Conservation (phyloP, 2,329 filamentous ascomycete genomes). For the Dactylellina parvicollis region DNA sequence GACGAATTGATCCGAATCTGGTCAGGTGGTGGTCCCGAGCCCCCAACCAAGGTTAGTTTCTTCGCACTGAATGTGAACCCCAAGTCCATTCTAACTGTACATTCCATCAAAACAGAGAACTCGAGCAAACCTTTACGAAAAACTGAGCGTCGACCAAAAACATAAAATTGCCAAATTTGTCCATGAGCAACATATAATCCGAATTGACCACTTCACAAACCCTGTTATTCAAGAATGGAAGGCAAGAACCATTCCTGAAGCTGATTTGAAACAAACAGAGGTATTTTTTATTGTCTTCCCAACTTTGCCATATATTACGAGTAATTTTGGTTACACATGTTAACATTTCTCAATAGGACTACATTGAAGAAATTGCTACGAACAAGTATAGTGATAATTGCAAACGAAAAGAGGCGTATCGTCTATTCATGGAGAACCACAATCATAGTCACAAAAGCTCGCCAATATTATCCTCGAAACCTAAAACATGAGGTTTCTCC, state of each 20-base stretch:
- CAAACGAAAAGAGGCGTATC: slow-evolving; percentile 42
- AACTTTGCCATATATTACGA: background rate
- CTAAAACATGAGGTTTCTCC: background rate
- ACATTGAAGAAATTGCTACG: slow-evolving; percentile 41
- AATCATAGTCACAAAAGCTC: slow-evolving; percentile 48
- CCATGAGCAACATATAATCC: slow-evolving; percentile 47
- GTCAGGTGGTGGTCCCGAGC: slow-evolving; percentile 33
- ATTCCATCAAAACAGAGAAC: background rate
- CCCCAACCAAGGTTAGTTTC: slow-evolving; percentile 22
- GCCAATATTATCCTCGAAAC: slow-evolving; percentile 2
- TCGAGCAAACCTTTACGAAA: slow-evolving; percentile 27
- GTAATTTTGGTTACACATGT: background rate
- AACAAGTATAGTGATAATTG: slow-evolving; percentile 23
- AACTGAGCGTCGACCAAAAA: slow-evolving; percentile 31
- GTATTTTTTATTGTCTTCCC: slow-evolving; percentile 14
- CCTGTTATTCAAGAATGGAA: slow-evolving; percentile 52
- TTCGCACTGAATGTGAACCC: background rate
- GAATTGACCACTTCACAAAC: slow-evolving; percentile 47
- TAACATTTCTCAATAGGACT: slow-evolving; percentile 25
- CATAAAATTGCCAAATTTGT: slow-evolving; percentile 33
- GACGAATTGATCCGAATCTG: slow-evolving; percentile 44
- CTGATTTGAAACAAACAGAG: slow-evolving; percentile 46
- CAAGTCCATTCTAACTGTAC: slow-evolving; percentile 10
- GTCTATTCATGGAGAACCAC: slow-evolving; percentile 48
- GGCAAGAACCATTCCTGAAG: slow-evolving; percentile 43